Percentiles rank a stretch among this genome's conserved stretches.
Conservation (phyloP, 2,329 filamentous ascomycete species). For the Fusarium camptoceras region DNA sequence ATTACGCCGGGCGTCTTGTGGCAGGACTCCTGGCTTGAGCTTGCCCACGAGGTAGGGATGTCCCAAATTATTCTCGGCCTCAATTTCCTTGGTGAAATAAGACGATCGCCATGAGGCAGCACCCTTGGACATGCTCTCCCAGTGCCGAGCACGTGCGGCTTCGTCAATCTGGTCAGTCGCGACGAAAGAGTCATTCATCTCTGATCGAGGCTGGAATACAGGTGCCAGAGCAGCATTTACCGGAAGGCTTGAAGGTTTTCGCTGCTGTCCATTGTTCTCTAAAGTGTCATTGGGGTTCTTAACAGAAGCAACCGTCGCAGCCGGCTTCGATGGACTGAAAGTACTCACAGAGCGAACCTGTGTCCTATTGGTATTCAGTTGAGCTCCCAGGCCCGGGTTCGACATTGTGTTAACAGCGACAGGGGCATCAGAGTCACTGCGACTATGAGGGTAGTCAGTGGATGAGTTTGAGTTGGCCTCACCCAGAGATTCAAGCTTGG, state of each 20-base stretch:
- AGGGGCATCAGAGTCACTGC: slow-evolving; percentile 10
- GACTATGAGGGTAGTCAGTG: slow-evolving; percentile 4
- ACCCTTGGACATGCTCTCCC: slow-evolving; percentile 17
- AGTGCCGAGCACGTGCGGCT: slow-evolving; percentile 8
- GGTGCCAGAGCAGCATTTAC: slow-evolving; percentile 62
- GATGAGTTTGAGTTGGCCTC: slow-evolving; percentile 27
- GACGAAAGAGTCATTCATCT: slow-evolving; percentile 34
- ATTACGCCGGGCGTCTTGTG: slow-evolving; percentile 55
- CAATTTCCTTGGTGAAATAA: slow-evolving; percentile 40
- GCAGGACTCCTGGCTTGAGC: slow-evolving; percentile 58
- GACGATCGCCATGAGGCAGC: slow-evolving; percentile 38
- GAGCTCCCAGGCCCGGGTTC: slow-evolving; percentile 10
- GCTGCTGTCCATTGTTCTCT: slow-evolving; percentile 47
- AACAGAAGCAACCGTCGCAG: slow-evolving; percentile 34
- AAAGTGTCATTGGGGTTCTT: slow-evolving; percentile 34
- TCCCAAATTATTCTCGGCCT: slow-evolving; percentile 23
- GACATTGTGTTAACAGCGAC: background rate
- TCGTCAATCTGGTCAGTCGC: slow-evolving; percentile 21
- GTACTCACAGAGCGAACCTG: slow-evolving; percentile 36
- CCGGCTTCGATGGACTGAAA: slow-evolving; percentile 49
- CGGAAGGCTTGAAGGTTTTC: slow-evolving; percentile 54
- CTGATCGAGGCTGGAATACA: slow-evolving; percentile 59
- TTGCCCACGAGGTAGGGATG: slow-evolving; percentile 67
- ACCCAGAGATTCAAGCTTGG: slow-evolving; percentile 49
- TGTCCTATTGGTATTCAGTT: slow-evolving; percentile 24